These are phyloP conservation scores for Pythium scleroteichum DNA, from an alignment of 352 stramenopile genomes.

Conservation along the genomic window DNA sequence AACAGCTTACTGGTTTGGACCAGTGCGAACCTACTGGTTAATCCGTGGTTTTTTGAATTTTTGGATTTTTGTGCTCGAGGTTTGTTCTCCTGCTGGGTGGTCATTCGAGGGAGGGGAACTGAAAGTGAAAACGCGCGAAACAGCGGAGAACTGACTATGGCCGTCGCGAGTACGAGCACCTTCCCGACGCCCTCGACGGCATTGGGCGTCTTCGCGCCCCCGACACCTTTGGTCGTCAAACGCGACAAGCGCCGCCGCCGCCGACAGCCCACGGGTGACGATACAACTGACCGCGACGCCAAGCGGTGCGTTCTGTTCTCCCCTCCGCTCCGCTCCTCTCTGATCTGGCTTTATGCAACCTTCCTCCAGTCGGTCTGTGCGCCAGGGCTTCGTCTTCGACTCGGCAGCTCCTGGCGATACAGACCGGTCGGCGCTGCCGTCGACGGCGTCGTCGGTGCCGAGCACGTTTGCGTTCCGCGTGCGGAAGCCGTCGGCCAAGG, in stretches of 20 bases:
- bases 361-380: slow-evolving; percentile 13
- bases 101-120: slow-evolving; percentile 25
- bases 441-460: slow-evolving; percentile 6
- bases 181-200: slow-evolving; percentile 19
- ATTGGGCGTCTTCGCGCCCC: slow-evolving; percentile 31
- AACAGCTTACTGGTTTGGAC: background rate
- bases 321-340: background rate
- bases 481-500: slow-evolving; percentile 35
- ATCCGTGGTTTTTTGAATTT: slow-evolving; percentile 28
- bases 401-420: slow-evolving; percentile 26
- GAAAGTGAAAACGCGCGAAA: slow-evolving; percentile 3
- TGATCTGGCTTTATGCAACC: background rate
- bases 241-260: slow-evolving; percentile 57
- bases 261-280: slow-evolving; percentile 22
- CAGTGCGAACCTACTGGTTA: slow-evolving; percentile 4
- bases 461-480: slow-evolving; percentile 61
- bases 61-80: slow-evolving; percentile 17
- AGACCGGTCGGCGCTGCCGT: slow-evolving; percentile 21
- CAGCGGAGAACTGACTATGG: slow-evolving; percentile 10
- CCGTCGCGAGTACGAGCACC: slow-evolving; percentile 15
- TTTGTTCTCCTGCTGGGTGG: background rate
- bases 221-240: slow-evolving; percentile 57
- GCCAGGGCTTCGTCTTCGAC: slow-evolving; percentile 64
- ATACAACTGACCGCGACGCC: background rate
- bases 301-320: slow-evolving; percentile 36